phyloP scores from a whole-genome alignment of 192 early-diverging fungal species.

The Phycomyces blakesleeanus region DNA sequence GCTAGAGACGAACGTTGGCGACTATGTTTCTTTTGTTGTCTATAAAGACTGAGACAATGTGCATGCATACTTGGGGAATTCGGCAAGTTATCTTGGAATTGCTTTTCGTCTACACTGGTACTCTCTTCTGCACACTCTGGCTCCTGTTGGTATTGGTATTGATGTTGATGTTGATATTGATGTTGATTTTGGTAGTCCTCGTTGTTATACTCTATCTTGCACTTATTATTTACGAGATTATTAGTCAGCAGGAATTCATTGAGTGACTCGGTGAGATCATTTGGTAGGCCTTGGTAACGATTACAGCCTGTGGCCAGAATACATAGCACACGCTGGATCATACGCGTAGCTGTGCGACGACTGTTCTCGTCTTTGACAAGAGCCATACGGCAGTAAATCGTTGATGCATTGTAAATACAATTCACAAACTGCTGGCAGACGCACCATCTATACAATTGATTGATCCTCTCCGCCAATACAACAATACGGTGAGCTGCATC shows the following conservation, averaged over 20 bases:
- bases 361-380: not conserved
- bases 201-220: not conserved
- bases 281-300: conserved; percentile 27
- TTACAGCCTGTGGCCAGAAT: conserved; percentile 10
- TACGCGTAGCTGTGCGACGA: not conserved
- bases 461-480: conserved; percentile 23
- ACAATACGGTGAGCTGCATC: conserved; percentile 29
- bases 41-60: too few species aligned
- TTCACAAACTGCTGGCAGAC: conserved; percentile 34
- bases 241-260: conserved; percentile 17
- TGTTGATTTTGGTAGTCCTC: too few species aligned
- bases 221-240: not conserved
- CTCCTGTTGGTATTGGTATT: not conserved
- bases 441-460: conserved; percentile 28
- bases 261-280: conserved; percentile 20
- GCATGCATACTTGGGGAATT: too few species aligned
- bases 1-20: too few species aligned
- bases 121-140: not conserved
- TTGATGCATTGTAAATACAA: conserved; percentile 36
- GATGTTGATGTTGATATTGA: too few species aligned
- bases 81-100: not conserved
- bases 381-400: conserved; percentile 28
- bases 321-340: conserved; percentile 15
- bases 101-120: not conserved
- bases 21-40: too few species aligned